Conservation (phyloP, 176 grass and related monocot species). For the Echinochloa phyllopogon region DNA sequence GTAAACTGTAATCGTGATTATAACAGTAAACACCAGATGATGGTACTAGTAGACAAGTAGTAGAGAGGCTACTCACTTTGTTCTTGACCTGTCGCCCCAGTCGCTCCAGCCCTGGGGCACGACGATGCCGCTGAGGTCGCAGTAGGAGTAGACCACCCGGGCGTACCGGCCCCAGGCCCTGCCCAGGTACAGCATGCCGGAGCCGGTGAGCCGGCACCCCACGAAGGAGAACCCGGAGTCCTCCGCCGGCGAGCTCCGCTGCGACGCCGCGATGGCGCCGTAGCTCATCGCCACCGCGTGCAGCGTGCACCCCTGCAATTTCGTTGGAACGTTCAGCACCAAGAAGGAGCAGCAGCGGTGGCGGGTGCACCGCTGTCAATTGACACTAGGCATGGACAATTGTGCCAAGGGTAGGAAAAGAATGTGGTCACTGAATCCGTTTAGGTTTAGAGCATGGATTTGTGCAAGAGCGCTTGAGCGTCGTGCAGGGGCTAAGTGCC, state of each 20-base stretch:
- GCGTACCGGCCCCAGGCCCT: constrained; percentile 87
- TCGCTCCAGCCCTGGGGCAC: constrained; percentile 88
- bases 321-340: not conserved
- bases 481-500: constrained; percentile 39
- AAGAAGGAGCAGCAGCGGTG: not conserved
- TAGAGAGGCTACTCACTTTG: constrained; percentile 47
- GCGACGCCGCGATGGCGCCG: constrained; percentile 92
- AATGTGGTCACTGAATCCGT: constrained; percentile 29
- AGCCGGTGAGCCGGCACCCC: constrained; percentile 73
- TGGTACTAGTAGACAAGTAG: not conserved
- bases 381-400: not conserved
- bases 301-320: constrained; percentile 68
- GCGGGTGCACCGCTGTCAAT: not conserved
- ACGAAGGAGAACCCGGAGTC: constrained; percentile 89
- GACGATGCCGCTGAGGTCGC: constrained; percentile 77
- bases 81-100: constrained; percentile 81
- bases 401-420: not conserved
- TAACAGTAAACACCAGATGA: not conserved
- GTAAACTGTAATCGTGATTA: not conserved
- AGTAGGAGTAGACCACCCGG: constrained; percentile 78
- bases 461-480: constrained; percentile 41
- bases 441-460: constrained; percentile 9
- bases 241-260: constrained; percentile 78
- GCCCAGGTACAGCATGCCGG: constrained; percentile 83
- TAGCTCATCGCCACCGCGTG: constrained; percentile 76